phyloP scores from a whole-genome alignment of 2,329 filamentous ascomycete genomes.

The Scleromitrula shiraiana region DNA sequence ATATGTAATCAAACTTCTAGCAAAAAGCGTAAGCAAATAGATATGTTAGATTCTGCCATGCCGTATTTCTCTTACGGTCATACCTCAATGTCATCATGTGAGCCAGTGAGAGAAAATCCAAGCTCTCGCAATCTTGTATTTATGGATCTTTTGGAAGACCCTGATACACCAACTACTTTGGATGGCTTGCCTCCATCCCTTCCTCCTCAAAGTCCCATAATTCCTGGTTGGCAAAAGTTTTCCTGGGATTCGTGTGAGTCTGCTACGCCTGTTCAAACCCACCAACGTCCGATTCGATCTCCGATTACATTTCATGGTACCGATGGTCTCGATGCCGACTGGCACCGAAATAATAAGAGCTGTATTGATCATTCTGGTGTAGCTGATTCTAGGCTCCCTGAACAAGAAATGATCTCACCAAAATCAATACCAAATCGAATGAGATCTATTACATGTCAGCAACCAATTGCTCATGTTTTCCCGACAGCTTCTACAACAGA shows the following conservation, averaged over 20 bases:
- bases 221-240: slow-evolving; percentile 8
- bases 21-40: background rate
- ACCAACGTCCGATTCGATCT: background rate
- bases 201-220: background rate
- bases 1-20: background rate
- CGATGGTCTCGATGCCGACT: background rate
- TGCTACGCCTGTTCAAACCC: background rate
- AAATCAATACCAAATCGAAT: slow-evolving; percentile 12
- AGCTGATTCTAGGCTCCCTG: background rate
- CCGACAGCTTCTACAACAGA: background rate
- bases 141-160: slow-evolving; percentile 6
- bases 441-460: background rate
- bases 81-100: background rate
- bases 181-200: slow-evolving; percentile 1
- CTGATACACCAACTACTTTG: background rate
- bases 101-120: background rate
- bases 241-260: background rate
- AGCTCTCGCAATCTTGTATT: background rate
- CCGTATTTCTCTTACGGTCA: background rate
- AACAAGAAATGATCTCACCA: slow-evolving; percentile 4
- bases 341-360: slow-evolving; percentile 4
- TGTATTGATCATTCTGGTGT: background rate
- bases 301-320: background rate
- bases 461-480: background rate
- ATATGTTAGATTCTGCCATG: background rate